Evolutionary conservation across 2,329 filamentous ascomycete genomes (phyloP), one percentile per base, ranked within the genome.

Genomic region (Stemphylium lycopersici): DNA sequence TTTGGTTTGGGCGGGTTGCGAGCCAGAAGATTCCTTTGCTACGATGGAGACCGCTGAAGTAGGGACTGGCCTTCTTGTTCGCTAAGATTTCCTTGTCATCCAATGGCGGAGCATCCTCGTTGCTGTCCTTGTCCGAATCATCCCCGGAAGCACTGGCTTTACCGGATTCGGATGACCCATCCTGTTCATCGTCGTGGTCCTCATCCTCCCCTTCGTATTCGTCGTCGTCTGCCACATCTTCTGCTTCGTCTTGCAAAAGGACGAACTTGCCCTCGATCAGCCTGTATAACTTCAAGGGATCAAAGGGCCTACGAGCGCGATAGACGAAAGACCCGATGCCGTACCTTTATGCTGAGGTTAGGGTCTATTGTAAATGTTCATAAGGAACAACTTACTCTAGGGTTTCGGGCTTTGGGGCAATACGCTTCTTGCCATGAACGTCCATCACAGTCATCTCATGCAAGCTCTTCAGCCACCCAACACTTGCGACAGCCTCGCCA

Each of bases 261-360:
- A 79, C 76, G 62, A 78, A 79, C 32, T 78, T 78, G 47, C 77
- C 77, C 46, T 78, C 69, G 1, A 79, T 65, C 8, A 77, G 68
- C 6, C 67, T 66, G 55, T 77, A 79, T 0, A 79, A 64, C 13
- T 76, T 74, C 31, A 73, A 60, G 4, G 77, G 77, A 38, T 78
- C 71, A 47, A 79, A 79, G 0, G 77, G 76, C 4, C 73, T 67
- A 4, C 83, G 78, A 0, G 84, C 82, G 1, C 80, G 78, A 68
- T 91, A 91, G 11, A 91, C 85, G 61, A 90, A 90, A 67, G 85
- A 90, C 32, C 84, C 82, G 10, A 91, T 87, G 6, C 86, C 87
- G 66, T 90, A 90, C 58, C 78, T 81, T 38, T 4, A 40, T 24
- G 38, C 16, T 7, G 5, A 4, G 8, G 18, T 54, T 8, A 54